Evolutionary conservation across 176 grass and related monocot genomes (phyloP), one percentile per base, ranked within the genome.

Genomic region (Eleusine indica): DNA sequence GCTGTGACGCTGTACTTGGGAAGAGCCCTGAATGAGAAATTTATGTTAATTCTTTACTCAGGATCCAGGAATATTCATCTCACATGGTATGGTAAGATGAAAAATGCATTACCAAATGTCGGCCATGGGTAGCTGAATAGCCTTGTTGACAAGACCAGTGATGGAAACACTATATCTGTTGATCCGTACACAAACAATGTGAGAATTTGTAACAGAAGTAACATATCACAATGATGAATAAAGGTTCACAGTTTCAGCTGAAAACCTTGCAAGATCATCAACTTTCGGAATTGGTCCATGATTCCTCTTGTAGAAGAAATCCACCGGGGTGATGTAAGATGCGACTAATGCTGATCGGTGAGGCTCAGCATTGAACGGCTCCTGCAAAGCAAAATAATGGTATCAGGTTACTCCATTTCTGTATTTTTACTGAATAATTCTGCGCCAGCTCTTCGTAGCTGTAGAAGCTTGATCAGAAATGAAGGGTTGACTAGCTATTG

Each of bases 301-400:
- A 68, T 93, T 99, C 82, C 96, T 96, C 93, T 99, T 99, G 80
- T 92, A 94, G 78, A 99, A 99, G 61, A 94, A 99, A 70, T 99
- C 96, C 16, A 96, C 89, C 7, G 93, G 89, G 35, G 96, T 99
- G 71, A 99, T 89, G 81, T 94, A 99, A 43, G 96, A 96, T 47
- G 70, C 65, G 9, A 96, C 74, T 44, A 96, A 71, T 12, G 87
- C 87, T 42, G 91, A 83, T 17, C 91, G 91, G 62, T 83, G 85
- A 57, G 96, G 96, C 87, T 99, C 96, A 15, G 96, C 96, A 84
- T 99, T 99, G 87, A 99, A 99, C 71, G 96, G 96, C 70, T 99
- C 93, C 96, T 99, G 83, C 74, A 83, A 6, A 72, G 82, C n/a
- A 88, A 25, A 15, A 58, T 67, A 67, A 71, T 51, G 30, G 5